Conservation (phyloP, 768 basidiomycete species). For the Suillus plorans region DNA sequence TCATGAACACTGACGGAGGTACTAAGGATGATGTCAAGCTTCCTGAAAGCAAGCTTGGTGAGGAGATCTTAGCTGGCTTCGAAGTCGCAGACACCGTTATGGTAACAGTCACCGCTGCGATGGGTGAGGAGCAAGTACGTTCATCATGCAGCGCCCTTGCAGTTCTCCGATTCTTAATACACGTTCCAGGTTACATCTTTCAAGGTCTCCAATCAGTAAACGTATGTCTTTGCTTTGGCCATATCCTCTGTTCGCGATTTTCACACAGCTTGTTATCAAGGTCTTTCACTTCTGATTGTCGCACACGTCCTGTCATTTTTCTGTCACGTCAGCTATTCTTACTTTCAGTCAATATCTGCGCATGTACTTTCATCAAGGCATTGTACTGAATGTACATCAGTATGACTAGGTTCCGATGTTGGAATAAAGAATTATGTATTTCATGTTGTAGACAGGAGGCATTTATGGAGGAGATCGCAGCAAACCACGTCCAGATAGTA, state of each 20-base stretch:
- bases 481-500: background rate
- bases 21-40: constrained; percentile 94
- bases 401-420: constrained; percentile 2
- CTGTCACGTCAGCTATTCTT: constrained; percentile 4
- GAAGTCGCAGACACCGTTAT: constrained; percentile 86
- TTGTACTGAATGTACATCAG: constrained; percentile 5
- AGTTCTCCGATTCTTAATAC: background rate
- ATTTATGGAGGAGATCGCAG: background rate
- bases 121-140: constrained; percentile 82
- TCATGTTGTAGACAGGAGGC: constrained; percentile 6
- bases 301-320: constrained; percentile 9
- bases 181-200: background rate
- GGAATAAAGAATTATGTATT: constrained; percentile 7
- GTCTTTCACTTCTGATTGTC: constrained; percentile 4
- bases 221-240: background rate
- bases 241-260: background rate
- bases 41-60: constrained; percentile 83
- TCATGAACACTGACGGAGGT: constrained; percentile 79
- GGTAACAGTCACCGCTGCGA: constrained; percentile 84
- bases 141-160: constrained; percentile 17
- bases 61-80: constrained; percentile 65
- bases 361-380: constrained; percentile 7
- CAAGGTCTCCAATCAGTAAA: constrained; percentile 1
- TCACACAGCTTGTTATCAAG: background rate
- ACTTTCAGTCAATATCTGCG: constrained; percentile 5